phyloP scores from a whole-genome alignment of 2,329 filamentous ascomycete genomes.

The Dendrostoma leiphaemia region DNA sequence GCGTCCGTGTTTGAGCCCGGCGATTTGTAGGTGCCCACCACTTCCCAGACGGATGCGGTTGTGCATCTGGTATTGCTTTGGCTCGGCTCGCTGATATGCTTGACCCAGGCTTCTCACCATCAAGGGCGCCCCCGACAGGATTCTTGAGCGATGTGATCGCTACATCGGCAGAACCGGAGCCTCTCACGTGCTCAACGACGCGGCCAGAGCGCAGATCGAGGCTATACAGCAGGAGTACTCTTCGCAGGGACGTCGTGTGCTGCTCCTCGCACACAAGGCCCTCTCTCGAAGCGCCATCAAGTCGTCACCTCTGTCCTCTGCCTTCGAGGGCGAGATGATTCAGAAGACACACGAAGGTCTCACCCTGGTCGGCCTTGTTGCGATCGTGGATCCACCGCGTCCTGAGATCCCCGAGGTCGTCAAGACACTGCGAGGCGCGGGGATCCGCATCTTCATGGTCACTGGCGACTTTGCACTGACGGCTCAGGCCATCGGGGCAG shows the following conservation, averaged over 20 bases:
- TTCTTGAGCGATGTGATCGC: slow-evolving; percentile 61
- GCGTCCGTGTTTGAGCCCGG: slow-evolving; percentile 32
- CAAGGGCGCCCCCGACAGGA: slow-evolving; percentile 75
- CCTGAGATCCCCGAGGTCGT: slow-evolving; percentile 69
- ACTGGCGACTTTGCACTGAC: slow-evolving; percentile 78
- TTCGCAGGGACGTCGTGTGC: slow-evolving; percentile 63
- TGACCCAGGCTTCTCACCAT: slow-evolving; percentile 60
- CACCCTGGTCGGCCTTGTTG: slow-evolving; percentile 70
- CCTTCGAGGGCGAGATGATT: slow-evolving; percentile 57
- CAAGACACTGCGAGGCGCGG: slow-evolving; percentile 63
- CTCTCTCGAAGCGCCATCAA: slow-evolving; percentile 40
- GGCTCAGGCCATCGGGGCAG: slow-evolving; percentile 67
- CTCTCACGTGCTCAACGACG: slow-evolving; percentile 45
- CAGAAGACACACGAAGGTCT: slow-evolving; percentile 56
- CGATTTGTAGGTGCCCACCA: slow-evolving; percentile 33
- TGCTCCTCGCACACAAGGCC: slow-evolving; percentile 63
- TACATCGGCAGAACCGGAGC: slow-evolving; percentile 56
- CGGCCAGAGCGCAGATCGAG: slow-evolving; percentile 47
- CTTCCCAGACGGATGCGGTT: neutral
- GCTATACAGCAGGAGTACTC: slow-evolving; percentile 67
- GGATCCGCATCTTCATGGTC: slow-evolving; percentile 78
- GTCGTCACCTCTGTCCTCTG: slow-evolving; percentile 40
- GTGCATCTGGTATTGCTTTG: too few relatives aligned
- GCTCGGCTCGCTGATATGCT: neutral
- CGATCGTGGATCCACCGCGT: slow-evolving; percentile 75